Evolutionary conservation across 257 asterid genomes (phyloP), one percentile per base, ranked within the genome.

Genomic region (Hygrophila difformis): DNA sequence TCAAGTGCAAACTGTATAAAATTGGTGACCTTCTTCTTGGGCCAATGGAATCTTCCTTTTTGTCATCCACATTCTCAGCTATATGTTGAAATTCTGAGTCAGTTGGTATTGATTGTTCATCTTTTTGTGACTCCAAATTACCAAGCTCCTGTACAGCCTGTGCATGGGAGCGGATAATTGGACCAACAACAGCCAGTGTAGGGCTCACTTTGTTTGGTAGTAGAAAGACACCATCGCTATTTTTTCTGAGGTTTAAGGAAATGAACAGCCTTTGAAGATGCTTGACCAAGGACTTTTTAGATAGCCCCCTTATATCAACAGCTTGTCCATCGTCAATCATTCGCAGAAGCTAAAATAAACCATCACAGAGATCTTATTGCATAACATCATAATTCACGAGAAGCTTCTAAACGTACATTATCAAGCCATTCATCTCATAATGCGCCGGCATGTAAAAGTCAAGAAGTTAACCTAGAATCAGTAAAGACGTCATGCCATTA

Each of bases 241-340:
- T 79, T 63, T 82, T 85, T 65, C 68, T 82, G 50, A 89, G 93
- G 49, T 76, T 74, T 41, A 89, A 67, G 5, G 94, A 75, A 12
- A 71, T 51, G 63, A 89, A 89, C 41, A 89, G 64, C 74, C 81
- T 79, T 21, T 65, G 74, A 51, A 89, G 84, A 47, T 64, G 82
- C 79, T 79, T 85, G 45, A 85, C 77, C 70, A 89, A 58, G 18
- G 89, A 73, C 65, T 20, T 85, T 54, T 85, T 93, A 14, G 94
- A 79, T 66, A 89, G 73, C 44, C 98, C 96, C 15, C 69, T 62
- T 63, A 89, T 85, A 72, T 89, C 96, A 73, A 85, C 98, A 26
- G 98, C 96, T 80, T 85, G 96, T 13, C 98, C 98, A 39, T 73
- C 84, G 26, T 89, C 98, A 68, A 89, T 79, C 98, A 75, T 89